phyloP scores from a whole-genome alignment of 805 yeast genomes.

The Wickerhamiella bombiphila region DNA sequence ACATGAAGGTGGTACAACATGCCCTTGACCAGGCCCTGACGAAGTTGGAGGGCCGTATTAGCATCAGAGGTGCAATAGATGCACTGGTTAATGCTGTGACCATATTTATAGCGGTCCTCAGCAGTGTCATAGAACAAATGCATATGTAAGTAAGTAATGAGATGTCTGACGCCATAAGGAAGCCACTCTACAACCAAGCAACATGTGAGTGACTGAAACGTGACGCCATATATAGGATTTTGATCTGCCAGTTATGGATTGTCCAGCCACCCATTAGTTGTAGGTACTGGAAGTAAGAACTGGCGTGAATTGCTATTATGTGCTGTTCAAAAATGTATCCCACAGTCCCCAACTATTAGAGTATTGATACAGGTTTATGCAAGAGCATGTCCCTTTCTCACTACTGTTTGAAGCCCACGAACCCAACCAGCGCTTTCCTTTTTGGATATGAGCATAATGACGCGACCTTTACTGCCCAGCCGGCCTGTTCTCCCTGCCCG shows the following conservation, averaged over 20 bases:
- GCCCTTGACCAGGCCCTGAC: no score
- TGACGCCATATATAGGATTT: conserved; percentile 5
- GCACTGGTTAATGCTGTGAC: no score
- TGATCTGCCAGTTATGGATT: conserved; percentile 11
- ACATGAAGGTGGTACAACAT: no score
- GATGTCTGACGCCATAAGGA: no score
- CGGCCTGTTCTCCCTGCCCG: conserved; percentile 92
- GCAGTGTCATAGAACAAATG: no score
- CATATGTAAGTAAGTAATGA: no score
- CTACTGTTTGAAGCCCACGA: conserved; percentile 58
- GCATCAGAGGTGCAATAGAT: no score
- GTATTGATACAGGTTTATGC: conserved; percentile 7
- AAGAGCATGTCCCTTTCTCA: conserved; percentile 30
- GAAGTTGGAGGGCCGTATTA: no score
- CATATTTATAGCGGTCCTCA: no score
- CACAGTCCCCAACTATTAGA: not conserved
- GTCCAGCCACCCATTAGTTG: conserved; percentile 9
- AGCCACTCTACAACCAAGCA: no score
- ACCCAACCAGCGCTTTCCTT: conserved; percentile 62
- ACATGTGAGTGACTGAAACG: conserved; percentile 9
- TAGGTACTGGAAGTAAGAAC: conserved; percentile 1
- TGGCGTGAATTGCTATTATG: conserved; percentile 9
- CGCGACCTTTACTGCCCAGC: conserved; percentile 80
- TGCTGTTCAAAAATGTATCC: not conserved
- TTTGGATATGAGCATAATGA: conserved; percentile 60